Percentiles rank a stretch among this genome's conserved stretches.
Conservation (phyloP, 306 rosid genomes). For the Luffa aegyptiaca region DNA sequence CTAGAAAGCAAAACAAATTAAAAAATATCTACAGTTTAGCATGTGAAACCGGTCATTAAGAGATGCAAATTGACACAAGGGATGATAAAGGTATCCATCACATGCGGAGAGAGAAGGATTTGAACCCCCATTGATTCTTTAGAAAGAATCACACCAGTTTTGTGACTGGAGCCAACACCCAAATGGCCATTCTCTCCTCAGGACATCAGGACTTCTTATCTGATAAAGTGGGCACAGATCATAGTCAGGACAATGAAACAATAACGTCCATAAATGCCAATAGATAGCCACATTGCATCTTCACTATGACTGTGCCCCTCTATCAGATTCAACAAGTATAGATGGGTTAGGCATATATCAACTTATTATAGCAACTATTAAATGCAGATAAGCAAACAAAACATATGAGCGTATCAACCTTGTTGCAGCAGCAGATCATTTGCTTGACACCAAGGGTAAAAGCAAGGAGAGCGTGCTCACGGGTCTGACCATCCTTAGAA, state of each 20-base stretch:
- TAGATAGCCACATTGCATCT: neutral
- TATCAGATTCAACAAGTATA: neutral
- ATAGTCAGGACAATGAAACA: neutral
- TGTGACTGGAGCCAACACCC: conserved; percentile 2
- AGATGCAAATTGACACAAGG: neutral
- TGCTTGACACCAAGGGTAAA: conserved; percentile 18
- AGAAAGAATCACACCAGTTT: neutral
- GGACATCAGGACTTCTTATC: neutral
- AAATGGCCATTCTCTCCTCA: conserved; percentile 6
- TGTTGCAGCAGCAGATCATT: conserved; percentile 20
- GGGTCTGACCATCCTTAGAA: conserved; percentile 19
- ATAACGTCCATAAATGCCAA: neutral
- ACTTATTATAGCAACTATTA: neutral
- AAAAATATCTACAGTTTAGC: neutral
- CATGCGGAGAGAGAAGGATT: neutral
- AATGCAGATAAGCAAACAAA: neutral
- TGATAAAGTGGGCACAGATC: neutral
- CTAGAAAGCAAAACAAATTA: neutral
- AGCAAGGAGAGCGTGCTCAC: conserved; percentile 19
- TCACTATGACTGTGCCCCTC: neutral
- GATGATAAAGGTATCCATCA: neutral
- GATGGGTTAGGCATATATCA: neutral
- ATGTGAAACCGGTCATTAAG: neutral
- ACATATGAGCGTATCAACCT: neutral
- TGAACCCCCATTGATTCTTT: conserved; percentile 1